Evolutionary conservation across 2,329 filamentous ascomycete genomes (phyloP), one percentile per base, ranked within the genome.

Genomic region (Hypocrella siamensis): DNA sequence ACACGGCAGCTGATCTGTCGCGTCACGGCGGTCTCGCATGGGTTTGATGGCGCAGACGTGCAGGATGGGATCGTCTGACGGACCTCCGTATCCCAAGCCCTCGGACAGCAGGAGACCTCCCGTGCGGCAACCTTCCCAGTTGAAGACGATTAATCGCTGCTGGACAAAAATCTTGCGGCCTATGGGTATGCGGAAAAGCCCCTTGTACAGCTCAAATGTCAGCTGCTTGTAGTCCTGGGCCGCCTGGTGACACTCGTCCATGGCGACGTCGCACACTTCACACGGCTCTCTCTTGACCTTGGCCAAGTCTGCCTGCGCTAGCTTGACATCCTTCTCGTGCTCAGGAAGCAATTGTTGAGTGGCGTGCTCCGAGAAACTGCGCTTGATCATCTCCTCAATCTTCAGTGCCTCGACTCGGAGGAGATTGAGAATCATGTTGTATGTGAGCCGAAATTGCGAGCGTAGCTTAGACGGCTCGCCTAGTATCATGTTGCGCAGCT

Each of bases 301-400:
- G 33, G 76, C 84, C 34, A 98, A 58, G 57, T 92, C 88, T 4
- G 83, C 86, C 52, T 98, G 86, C 0, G 86, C 92, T 3, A 93
- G 44, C 51, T 88, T 85, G 38, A 98, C 84, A 35, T 85, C 80
- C 54, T 93, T 93, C 56, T 98, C 86, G 45, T 96, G 88, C 53
- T 96, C 86, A 0, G 90, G 90, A 2, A 96, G 63, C 10, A 96
- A 59, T 39, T 92, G 86, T 49, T 98, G 90, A 0, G 88, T 96
- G 17, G 88, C 88, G 55, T 98, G 90, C 54, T 98, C 90, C 32
- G 88, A 94, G 63, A 98, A 98, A 53, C 86, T 94, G 42, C 90
- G 79, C 67, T 98, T 98, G 63, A 98, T 98, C 90, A 98, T 98
- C 57, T 98, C 90, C 53, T 98, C 90, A 44, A 98, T 96, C 60